phyloP scores from a whole-genome alignment of 2,329 filamentous ascomycete genomes.

The Penicillium sp. region DNA sequence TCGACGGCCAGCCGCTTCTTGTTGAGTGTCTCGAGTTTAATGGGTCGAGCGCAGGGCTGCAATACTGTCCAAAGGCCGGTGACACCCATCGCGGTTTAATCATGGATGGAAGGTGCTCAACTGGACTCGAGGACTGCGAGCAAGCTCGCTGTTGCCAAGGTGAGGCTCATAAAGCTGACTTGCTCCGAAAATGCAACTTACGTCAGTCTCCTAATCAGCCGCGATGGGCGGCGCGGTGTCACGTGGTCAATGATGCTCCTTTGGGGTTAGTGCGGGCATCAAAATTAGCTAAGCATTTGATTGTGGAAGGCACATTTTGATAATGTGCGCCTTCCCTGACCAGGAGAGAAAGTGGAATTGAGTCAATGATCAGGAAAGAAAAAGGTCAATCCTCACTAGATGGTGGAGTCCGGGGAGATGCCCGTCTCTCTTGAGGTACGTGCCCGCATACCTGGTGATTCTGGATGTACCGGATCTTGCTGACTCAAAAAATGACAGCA shows the following conservation, averaged over 20 bases:
- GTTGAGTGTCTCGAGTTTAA: constrained; percentile 94
- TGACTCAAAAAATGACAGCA: constrained; percentile 35
- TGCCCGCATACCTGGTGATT: constrained; percentile 5
- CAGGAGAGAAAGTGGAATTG: neutral
- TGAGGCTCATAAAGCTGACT: constrained; percentile 3
- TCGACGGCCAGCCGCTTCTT: constrained; percentile 95
- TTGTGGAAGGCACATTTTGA: constrained; percentile 9
- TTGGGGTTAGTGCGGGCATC: constrained; percentile 16
- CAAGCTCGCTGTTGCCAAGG: neutral
- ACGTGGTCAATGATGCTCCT: constrained; percentile 25
- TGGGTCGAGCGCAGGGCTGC: constrained; percentile 91
- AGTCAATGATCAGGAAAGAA: neutral
- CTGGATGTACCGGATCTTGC: constrained; percentile 4
- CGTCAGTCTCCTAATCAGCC: constrained; percentile 1
- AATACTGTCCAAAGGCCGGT: constrained; percentile 97
- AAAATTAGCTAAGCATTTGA: constrained; percentile 13
- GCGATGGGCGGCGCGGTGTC: constrained; percentile 18
- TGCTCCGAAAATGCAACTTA: neutral
- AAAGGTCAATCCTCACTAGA: constrained; percentile 15
- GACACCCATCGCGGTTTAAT: constrained; percentile 73
- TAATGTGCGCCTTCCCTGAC: neutral
- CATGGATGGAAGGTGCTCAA: constrained; percentile 1
- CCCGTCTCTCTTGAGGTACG: constrained; percentile 35
- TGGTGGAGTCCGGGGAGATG: constrained; percentile 23
- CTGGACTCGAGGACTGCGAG: neutral